Evolutionary conservation across 306 rosid genomes (phyloP).

Genomic region (Medicago arabica): DNA sequence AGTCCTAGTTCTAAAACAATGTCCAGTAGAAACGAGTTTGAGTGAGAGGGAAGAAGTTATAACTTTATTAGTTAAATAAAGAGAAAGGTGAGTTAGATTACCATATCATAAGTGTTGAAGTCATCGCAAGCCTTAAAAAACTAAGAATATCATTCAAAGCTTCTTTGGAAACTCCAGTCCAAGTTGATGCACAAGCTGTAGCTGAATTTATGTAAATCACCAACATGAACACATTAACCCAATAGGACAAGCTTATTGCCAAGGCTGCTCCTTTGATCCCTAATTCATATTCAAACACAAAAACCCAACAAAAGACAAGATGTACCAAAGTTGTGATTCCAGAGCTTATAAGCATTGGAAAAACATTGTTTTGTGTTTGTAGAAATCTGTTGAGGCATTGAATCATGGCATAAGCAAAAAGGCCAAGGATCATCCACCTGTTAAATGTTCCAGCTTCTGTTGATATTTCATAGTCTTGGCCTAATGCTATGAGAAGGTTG

Average conservation of each 20-base stretch:
- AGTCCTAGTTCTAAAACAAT: too few species aligned
- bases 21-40: not conserved
- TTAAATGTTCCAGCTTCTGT: conserved; percentile 52
- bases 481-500: conserved; percentile 48
- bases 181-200: conserved; percentile 52
- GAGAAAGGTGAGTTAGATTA: conserved; percentile 13
- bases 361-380: conserved; percentile 63
- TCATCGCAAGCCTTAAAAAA: conserved; percentile 59
- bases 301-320: conserved; percentile 56
- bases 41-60: not conserved
- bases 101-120: conserved; percentile 77
- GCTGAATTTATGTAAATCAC: conserved; percentile 49
- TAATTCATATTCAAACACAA: conserved; percentile 44
- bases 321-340: conserved; percentile 60
- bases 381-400: conserved; percentile 68
- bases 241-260: conserved; percentile 58
- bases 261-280: conserved; percentile 65
- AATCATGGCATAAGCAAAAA: conserved; percentile 52
- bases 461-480: conserved; percentile 58
- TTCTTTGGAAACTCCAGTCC: conserved; percentile 64
- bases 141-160: conserved; percentile 55
- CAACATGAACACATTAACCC: conserved; percentile 56
- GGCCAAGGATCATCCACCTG: conserved; percentile 58
- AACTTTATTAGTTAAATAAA: not conserved
- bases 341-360: conserved; percentile 61